Evolutionary conservation across 1,284 basidiomycete species (phyloP).

Genomic region (Hortiboletus rubellus): DNA sequence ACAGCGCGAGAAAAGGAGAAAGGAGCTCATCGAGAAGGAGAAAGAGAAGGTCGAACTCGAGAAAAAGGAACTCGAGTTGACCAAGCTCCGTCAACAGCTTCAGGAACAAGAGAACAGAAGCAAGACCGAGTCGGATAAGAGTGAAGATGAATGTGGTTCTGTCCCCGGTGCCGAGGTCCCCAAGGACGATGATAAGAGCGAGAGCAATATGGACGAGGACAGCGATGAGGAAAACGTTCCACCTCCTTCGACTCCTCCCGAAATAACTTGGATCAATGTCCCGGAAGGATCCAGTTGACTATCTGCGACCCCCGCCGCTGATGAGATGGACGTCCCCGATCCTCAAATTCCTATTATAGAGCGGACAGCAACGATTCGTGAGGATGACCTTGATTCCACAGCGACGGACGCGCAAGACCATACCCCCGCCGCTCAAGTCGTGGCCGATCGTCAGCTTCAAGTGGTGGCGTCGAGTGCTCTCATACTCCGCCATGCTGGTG

Average conservation of each 20-base stretch:
- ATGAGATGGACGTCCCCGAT: constrained; percentile 20
- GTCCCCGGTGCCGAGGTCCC: constrained; percentile 16
- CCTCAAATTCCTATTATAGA: constrained; percentile 25
- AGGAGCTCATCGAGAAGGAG: constrained; percentile 48
- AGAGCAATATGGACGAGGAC: constrained; percentile 31
- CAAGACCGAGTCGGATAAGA: constrained; percentile 39
- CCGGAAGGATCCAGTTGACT: constrained; percentile 38
- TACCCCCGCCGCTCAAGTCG: constrained; percentile 18
- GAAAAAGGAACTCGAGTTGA: constrained; percentile 40
- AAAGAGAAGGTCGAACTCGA: constrained; percentile 42
- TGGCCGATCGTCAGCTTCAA: constrained; percentile 22
- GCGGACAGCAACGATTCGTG: constrained; percentile 16
- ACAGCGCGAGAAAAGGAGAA: constrained; percentile 60
- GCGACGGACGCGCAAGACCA: constrained; percentile 25
- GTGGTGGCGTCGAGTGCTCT: constrained; percentile 28
- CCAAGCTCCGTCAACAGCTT: constrained; percentile 50
- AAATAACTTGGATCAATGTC: constrained; percentile 35
- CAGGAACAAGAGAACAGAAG: constrained; percentile 50
- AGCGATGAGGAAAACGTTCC: constrained; percentile 34
- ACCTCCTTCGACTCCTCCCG: constrained; percentile 32
- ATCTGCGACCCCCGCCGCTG: constrained; percentile 20
- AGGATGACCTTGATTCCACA: constrained; percentile 20
- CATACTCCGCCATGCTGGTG: constrained; percentile 41
- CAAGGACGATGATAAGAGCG: constrained; percentile 35
- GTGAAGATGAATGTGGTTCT: constrained; percentile 34